phyloP scores from a whole-genome alignment of 1,284 basidiomycete species.

The Microbotryum lychnidis-dioicae region DNA sequence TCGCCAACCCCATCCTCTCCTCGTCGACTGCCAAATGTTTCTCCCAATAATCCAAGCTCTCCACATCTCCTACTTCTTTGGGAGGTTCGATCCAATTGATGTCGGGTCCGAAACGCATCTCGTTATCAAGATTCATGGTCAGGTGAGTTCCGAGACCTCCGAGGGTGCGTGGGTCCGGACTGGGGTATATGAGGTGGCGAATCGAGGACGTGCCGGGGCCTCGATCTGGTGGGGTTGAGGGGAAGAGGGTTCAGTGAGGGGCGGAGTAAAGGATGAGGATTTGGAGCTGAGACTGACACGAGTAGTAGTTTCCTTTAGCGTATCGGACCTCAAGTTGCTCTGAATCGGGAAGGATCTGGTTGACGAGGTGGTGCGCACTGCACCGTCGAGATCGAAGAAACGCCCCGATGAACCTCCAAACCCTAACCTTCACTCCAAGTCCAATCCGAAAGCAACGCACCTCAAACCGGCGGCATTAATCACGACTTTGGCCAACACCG shows the following conservation, averaged over 20 bases:
- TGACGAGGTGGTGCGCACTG: slow-evolving; percentile 28
- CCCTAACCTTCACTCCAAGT: too few species aligned
- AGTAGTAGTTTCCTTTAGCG: slow-evolving; percentile 63
- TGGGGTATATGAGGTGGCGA: slow-evolving; percentile 77
- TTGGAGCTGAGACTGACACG: slow-evolving; percentile 41
- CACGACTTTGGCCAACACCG: slow-evolving; percentile 71
- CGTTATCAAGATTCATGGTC: slow-evolving; percentile 78
- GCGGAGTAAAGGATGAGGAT: slow-evolving; percentile 13
- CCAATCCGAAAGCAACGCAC: slow-evolving; percentile 44
- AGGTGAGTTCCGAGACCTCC: slow-evolving; percentile 74
- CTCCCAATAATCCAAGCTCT: slow-evolving; percentile 65
- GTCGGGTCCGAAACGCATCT: slow-evolving; percentile 88
- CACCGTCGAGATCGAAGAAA: slow-evolving; percentile 24
- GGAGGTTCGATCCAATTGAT: slow-evolving; percentile 67
- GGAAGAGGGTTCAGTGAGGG: slow-evolving; percentile 7
- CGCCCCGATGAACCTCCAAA: slow-evolving; percentile 39
- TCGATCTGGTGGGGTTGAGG: slow-evolving; percentile 43
- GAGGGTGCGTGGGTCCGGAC: slow-evolving; percentile 53
- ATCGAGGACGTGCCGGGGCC: slow-evolving; percentile 62
- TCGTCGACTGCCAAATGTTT: slow-evolving; percentile 51
- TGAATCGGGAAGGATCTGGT: slow-evolving; percentile 30
- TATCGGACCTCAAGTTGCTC: slow-evolving; percentile 25
- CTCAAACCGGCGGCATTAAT: slow-evolving; percentile 85
- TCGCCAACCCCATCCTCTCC: slow-evolving; percentile 57
- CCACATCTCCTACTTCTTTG: slow-evolving; percentile 41